Conservation (phyloP, 106 monocot genomes). For the Dendrobium officinale region DNA sequence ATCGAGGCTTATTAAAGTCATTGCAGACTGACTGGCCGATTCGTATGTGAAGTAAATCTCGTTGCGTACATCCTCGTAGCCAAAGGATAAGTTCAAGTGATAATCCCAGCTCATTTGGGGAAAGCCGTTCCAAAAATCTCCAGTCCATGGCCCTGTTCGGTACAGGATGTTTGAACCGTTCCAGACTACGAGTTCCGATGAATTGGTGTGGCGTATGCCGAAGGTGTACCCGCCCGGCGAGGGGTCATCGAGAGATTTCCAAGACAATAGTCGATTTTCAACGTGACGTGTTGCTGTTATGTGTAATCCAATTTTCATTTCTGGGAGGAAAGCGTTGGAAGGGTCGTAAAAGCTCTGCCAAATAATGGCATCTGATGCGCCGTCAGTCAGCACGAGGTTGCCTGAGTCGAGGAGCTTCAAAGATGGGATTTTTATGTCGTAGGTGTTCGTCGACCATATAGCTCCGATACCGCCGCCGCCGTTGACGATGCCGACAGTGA, state of each 20-base stretch:
- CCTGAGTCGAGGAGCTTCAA: constrained; percentile 17
- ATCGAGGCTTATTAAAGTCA: neutral
- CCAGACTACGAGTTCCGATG: neutral
- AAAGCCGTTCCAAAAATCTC: constrained; percentile 2
- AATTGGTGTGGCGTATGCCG: neutral
- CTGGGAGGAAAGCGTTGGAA: constrained; percentile 12
- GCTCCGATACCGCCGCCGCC: too few species aligned
- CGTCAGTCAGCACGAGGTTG: constrained; percentile 13
- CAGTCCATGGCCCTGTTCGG: constrained; percentile 6
- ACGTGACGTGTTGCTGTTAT: neutral
- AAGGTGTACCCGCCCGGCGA: constrained; percentile 2
- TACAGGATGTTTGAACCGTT: constrained; percentile 6
- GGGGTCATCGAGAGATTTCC: constrained; percentile 15
- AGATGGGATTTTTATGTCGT: constrained; percentile 1
- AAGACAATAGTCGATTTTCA: neutral
- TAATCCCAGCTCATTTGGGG: constrained; percentile 1
- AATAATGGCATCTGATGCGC: neutral
- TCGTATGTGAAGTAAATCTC: neutral
- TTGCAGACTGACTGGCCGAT: constrained; percentile 1
- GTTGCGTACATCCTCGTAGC: neutral
- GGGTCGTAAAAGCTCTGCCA: constrained; percentile 28
- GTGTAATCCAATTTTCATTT: constrained; percentile 20
- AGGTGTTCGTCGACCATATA: neutral
- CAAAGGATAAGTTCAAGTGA: constrained; percentile 2
- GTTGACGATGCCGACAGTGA: neutral